Percentiles rank a stretch among this genome's conserved stretches.
Evolutionary conservation across 2,329 filamentous ascomycete species (phyloP).

Genomic region (Penicillium sp.): DNA sequence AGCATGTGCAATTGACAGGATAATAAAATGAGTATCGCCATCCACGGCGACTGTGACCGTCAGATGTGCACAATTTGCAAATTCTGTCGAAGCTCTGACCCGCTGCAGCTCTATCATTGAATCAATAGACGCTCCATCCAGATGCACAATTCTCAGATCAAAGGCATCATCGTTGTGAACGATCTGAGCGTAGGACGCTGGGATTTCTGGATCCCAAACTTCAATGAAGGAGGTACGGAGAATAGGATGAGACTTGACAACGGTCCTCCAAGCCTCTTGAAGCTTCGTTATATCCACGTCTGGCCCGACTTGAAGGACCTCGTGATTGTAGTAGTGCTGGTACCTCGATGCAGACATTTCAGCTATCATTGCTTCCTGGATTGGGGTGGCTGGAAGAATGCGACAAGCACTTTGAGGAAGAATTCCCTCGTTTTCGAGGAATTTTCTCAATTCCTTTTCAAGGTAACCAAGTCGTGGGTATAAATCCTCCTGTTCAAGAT

Average conservation of each 20-base stretch:
- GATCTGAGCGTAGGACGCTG: slow-evolving; percentile 57
- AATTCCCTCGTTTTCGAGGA: slow-evolving; percentile 37
- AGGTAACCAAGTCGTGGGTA: slow-evolving; percentile 15
- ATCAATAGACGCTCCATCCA: slow-evolving; percentile 22
- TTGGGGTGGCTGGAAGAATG: slow-evolving; percentile 71
- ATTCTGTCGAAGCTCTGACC: slow-evolving; percentile 7
- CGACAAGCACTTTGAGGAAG: slow-evolving; percentile 50
- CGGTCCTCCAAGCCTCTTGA: slow-evolving; percentile 58
- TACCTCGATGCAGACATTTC: slow-evolving; percentile 76
- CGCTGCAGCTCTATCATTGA: slow-evolving; percentile 22
- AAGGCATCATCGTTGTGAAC: slow-evolving; percentile 37
- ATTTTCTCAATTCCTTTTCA: slow-evolving; percentile 37
- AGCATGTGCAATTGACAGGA: slow-evolving; percentile 77
- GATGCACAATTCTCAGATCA: slow-evolving; percentile 33
- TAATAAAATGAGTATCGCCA: slow-evolving; percentile 41
- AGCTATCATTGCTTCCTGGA: slow-evolving; percentile 82
- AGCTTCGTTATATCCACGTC: slow-evolving; percentile 58
- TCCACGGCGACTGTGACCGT: slow-evolving; percentile 40
- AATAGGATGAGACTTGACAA: slow-evolving; percentile 64
- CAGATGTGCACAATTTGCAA: slow-evolving; percentile 27
- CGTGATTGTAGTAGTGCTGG: slow-evolving; percentile 78
- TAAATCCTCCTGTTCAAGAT: slow-evolving; percentile 25
- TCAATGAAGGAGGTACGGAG: slow-evolving; percentile 71
- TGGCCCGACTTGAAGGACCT: slow-evolving; percentile 62
- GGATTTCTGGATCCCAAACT: slow-evolving; percentile 59